phyloP scores from a whole-genome alignment of 352 stramenopile genomes.

The Plasmopara halstedii region DNA sequence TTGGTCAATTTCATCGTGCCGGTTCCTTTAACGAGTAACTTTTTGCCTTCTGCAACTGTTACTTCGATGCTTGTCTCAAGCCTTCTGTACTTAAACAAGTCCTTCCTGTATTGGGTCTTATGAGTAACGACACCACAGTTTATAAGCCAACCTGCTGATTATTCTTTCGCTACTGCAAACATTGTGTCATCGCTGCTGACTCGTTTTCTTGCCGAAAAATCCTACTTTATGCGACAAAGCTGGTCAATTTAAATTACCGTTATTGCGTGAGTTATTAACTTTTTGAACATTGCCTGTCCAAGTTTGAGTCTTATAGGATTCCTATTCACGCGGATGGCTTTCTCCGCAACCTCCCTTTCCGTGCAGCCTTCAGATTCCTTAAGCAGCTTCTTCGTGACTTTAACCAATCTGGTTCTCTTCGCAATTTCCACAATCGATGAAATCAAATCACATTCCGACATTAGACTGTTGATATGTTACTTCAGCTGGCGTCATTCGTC shows the following conservation, averaged over 20 bases:
- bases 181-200: neutral
- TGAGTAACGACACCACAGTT: neutral
- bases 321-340: neutral
- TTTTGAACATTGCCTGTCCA: neutral
- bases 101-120: neutral
- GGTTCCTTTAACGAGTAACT: neutral
- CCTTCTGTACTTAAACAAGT: neutral
- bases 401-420: neutral
- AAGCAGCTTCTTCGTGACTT: neutral
- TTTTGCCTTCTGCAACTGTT: neutral
- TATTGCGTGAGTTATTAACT: neutral
- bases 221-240: neutral
- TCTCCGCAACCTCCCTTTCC: neutral
- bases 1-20: neutral
- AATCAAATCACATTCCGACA: neutral
- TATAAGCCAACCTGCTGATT: neutral
- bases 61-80: neutral
- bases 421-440: neutral
- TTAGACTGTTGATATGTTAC: neutral
- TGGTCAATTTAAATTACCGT: neutral
- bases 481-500: neutral
- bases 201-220: neutral
- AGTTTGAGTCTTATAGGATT: neutral
- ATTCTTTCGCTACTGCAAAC: neutral
- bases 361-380: neutral